Evolutionary conservation across 371 early-diverging fungal genomes (phyloP), one percentile per base, ranked within the genome.

Genomic region (Gilbertella persicaria): DNA sequence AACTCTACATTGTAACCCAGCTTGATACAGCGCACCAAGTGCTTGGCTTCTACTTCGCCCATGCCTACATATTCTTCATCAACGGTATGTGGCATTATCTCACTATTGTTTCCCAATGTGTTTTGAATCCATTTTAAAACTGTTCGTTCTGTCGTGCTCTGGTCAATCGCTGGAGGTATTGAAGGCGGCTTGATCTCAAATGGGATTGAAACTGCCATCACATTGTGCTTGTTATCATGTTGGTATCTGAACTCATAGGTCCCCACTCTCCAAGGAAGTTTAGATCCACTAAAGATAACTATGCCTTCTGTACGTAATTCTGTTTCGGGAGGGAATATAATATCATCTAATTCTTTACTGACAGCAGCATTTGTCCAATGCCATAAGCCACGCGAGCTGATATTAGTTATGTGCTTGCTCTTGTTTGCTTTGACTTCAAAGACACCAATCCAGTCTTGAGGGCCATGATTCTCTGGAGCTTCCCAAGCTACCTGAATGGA

Each of bases 381-480:
- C 79, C 79, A 96, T 5, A 83, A 71, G 5, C 89, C 88, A 47
- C 84, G 78, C n/a, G 91, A 90, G 20, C 82, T 73, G 4, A 80
- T 67, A 9, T 84, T 91, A 21, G 98, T 94, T 29, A 92, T 66
- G 26, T 78, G 82, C n/a, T 68, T 61, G 28, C 82, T 78, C 35
- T 84, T 77, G 68, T 95, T 94, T 19, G 84, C 78, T 0, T 78
- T 81, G 0, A 92, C 83, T 29, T 82, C 81, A 69, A 95, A 97
- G 3, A 96, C 71, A 25, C 96, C 98, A 57, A 97, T 87, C 97
- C 98, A 96, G 69, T 96, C 96, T 44, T 80, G 75, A n/a, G 77
- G 50, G 37, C 89, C 77, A 62, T 86, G 85, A 50, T 82, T 81
- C 52, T 64, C 71, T 16, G 85, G 91, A 1, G 90, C 94, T 3